Conservation (phyloP, 371 early-diverging fungal genomes). For the Chytridium lagenaria region DNA sequence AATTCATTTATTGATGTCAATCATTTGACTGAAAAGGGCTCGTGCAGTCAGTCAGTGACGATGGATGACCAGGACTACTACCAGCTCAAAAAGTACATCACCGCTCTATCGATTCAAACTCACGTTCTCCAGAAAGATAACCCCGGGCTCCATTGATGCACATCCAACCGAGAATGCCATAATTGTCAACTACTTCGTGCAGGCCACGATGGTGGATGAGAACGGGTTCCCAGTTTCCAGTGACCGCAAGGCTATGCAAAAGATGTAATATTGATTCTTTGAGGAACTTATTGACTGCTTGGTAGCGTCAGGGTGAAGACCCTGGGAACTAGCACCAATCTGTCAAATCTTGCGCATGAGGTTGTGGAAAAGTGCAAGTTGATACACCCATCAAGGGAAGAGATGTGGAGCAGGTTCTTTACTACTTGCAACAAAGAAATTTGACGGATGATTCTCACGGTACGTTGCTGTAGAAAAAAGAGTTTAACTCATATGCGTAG, state of each 20-base stretch:
- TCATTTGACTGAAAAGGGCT: neutral
- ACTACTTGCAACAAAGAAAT: constrained; percentile 46
- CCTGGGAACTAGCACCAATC: constrained; percentile 37
- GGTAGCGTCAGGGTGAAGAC: constrained; percentile 50
- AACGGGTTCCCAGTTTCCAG: constrained; percentile 48
- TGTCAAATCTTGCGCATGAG: constrained; percentile 50
- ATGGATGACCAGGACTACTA: constrained; percentile 18
- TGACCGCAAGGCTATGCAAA: constrained; percentile 53
- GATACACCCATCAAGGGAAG: constrained; percentile 47
- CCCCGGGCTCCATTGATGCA: constrained; percentile 53
- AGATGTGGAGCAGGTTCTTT: constrained; percentile 51
- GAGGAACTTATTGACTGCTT: no score
- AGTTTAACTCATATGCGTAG: neutral
- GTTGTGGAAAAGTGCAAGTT: constrained; percentile 60
- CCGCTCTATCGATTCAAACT: neutral
- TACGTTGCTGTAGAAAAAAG: neutral
- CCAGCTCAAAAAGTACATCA: constrained; percentile 29
- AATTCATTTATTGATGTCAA: neutral
- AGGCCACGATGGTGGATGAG: constrained; percentile 48
- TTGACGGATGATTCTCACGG: neutral
- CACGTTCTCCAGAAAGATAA: constrained; percentile 50
- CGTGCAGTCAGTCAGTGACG: constrained; percentile 35
- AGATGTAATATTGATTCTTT: constrained; percentile 42
- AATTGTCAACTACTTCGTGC: constrained; percentile 57
- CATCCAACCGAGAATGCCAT: constrained; percentile 60